Evolutionary conservation across 2,329 filamentous ascomycete genomes (phyloP), one percentile per base, ranked within the genome.

Genomic region (Claviceps paspali): DNA sequence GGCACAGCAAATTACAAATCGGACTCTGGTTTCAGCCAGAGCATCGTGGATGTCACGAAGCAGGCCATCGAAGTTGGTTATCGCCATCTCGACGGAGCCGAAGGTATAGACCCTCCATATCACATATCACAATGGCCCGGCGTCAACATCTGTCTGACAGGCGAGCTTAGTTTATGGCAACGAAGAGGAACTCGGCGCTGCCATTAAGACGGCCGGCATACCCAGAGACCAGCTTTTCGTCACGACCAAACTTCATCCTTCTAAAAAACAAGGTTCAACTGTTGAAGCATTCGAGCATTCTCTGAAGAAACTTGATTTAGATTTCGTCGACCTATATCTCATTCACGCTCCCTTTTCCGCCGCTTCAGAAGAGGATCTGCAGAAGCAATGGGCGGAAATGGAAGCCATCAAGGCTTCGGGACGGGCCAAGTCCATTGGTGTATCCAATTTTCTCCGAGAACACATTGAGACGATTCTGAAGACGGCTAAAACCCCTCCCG

Each of bases 281-380:
- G 53, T 60, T 22, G 63, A 67, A 42, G 67, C 70, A 11, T 66
- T 84, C 44, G 52, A 70, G 11, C 54, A 64, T 43, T 79, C 76
- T 1, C 68, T 86, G 24, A 56, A 68, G 53, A 77, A 73, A 45
- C 69, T 85, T n/a, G 65, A 68, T 12, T 59, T 82, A 19, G 73
- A 79, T 45, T 82, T 84, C 50, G 68, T 86, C 8, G 79, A 86
- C 53, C 65, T 82, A 32, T 85, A 82, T 56, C 63, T 79, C 6
- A 68, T 79, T 44, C 73, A 79, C 54, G 56, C 60, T 14, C 74
- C 74, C 11, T 76, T 61, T 48, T 69, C 68, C 46, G 64, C 67
- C 40, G 56, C 61, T 2, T 55, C 54, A 5, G 63, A 63, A 8
- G 59, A 59, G 40, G 62, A 68, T 26, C 55, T 86, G 53, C 81